These are phyloP conservation scores for Alternaria infectoria DNA, from an alignment of 2,329 filamentous ascomycete genomes.

Conservation along the genomic window DNA sequence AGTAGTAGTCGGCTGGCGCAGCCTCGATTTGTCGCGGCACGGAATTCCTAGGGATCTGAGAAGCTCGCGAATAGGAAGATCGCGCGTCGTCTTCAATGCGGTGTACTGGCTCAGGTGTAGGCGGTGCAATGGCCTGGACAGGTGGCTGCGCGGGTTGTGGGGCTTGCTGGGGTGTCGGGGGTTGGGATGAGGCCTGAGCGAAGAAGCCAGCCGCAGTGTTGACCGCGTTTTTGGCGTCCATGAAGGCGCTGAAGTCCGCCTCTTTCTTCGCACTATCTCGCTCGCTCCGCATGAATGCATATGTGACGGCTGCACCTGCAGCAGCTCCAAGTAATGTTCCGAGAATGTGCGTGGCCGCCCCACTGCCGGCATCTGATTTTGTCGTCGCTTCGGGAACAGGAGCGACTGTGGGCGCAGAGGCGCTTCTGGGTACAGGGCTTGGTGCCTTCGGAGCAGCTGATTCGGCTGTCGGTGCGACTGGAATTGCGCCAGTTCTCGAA, in stretches of 20 bases:
- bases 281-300: slow-evolving; percentile 72
- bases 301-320: slow-evolving; percentile 77
- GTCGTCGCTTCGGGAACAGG: slow-evolving; percentile 31
- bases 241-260: slow-evolving; percentile 47
- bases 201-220: slow-evolving; percentile 35
- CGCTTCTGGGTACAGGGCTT: slow-evolving; percentile 35
- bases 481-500: slow-evolving; percentile 32
- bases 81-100: slow-evolving; percentile 49
- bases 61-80: slow-evolving; percentile 40
- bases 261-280: slow-evolving; percentile 54
- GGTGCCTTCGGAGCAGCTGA: slow-evolving; percentile 32
- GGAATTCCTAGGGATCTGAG: slow-evolving; percentile 20
- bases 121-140: slow-evolving; percentile 28
- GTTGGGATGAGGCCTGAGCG: slow-evolving; percentile 36
- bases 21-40: slow-evolving; percentile 48
- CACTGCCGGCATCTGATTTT: slow-evolving; percentile 48
- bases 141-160: slow-evolving; percentile 34
- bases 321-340: slow-evolving; percentile 81
- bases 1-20: slow-evolving; percentile 43
- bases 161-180: slow-evolving; percentile 38
- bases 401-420: slow-evolving; percentile 37
- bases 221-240: slow-evolving; percentile 40
- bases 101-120: slow-evolving; percentile 35
- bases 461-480: slow-evolving; percentile 31
- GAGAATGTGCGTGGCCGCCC: slow-evolving; percentile 69